These are phyloP conservation scores for Fragaria iinumae DNA, from an alignment of 306 rosid species.

Conservation along the genomic window DNA sequence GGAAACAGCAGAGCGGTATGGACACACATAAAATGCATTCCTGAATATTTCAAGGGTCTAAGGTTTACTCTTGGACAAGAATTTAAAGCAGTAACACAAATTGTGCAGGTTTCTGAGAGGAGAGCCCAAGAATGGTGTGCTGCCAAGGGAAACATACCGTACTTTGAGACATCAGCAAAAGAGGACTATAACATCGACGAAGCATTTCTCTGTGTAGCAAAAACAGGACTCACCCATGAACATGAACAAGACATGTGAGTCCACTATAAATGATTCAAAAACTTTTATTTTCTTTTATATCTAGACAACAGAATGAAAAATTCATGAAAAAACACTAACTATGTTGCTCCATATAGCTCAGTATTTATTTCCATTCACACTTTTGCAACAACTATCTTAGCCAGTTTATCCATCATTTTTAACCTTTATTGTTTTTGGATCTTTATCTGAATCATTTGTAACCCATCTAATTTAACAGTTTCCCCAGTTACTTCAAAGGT, in stretches of 20 bases:
- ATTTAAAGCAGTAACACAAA: not conserved
- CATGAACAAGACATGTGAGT: constrained; percentile 65
- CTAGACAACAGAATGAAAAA: not conserved
- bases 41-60: not conserved
- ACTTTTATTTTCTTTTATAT: not conserved
- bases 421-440: not conserved
- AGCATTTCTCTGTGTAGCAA: constrained; percentile 68
- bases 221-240: constrained; percentile 59
- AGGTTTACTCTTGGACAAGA: not conserved
- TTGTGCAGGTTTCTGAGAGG: constrained; percentile 59
- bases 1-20: constrained; percentile 65
- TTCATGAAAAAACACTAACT: no score
- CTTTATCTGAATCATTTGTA: not conserved
- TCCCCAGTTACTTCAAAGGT: constrained; percentile 67
- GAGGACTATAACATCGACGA: constrained; percentile 67
- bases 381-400: not conserved
- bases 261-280: no score
- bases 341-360: not conserved
- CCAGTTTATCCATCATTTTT: not conserved
- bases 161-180: constrained; percentile 87
- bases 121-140: constrained; percentile 83
- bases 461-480: not conserved
- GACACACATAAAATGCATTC: not conserved
- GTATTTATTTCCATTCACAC: not conserved
- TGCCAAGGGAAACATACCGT: constrained; percentile 73